Conservation (phyloP, 2,329 filamentous ascomycete species). For the Pseudogymnoascus pannorum region DNA sequence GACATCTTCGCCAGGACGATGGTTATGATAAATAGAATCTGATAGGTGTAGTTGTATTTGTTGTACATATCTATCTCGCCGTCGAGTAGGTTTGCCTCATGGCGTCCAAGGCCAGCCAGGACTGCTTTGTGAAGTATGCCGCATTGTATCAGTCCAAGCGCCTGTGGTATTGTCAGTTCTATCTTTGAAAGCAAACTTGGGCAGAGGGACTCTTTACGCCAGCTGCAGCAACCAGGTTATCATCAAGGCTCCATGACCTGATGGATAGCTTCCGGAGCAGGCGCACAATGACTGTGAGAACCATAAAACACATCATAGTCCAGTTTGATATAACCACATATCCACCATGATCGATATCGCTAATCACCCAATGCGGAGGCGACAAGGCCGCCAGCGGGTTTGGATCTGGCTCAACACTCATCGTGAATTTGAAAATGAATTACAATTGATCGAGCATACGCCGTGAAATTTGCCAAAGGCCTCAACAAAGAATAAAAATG, state of each 20-base stretch:
- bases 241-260: slow-evolving; percentile 6
- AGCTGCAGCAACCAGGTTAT: neutral
- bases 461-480: neutral
- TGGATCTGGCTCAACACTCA: neutral
- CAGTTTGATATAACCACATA: slow-evolving; percentile 4
- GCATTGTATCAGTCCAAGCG: slow-evolving; percentile 1
- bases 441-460: neutral
- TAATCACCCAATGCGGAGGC: slow-evolving; percentile 3
- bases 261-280: neutral
- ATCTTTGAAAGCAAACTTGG: neutral
- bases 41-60: slow-evolving; percentile 24
- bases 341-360: neutral
- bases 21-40: slow-evolving; percentile 24
- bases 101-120: slow-evolving; percentile 24
- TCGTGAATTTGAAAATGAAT: neutral
- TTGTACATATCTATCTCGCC: neutral
- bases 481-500: neutral
- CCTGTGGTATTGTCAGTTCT: neutral
- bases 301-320: slow-evolving; percentile 7
- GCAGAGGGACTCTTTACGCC: neutral
- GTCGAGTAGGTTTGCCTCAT: slow-evolving; percentile 21
- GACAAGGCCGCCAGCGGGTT: slow-evolving; percentile 2
- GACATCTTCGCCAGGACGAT: slow-evolving; percentile 25
- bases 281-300: neutral
- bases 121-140: slow-evolving; percentile 11